phyloP scores from a whole-genome alignment of 768 basidiomycete genomes.

The Leccinum uliginosum region DNA sequence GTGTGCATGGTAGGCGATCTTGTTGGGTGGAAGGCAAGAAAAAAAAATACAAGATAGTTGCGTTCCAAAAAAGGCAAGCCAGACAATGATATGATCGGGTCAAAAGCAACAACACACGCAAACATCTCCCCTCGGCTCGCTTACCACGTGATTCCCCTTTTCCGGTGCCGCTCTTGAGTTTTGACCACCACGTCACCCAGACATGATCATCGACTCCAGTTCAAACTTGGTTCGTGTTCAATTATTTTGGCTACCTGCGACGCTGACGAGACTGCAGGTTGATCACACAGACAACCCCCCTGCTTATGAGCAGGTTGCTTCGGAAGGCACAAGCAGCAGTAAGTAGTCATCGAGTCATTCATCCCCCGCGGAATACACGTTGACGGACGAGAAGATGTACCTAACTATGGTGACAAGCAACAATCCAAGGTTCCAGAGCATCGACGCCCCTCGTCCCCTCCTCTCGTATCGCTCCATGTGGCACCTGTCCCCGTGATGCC shows the following conservation, averaged over 20 bases:
- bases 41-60: not conserved
- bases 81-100: slow-evolving; percentile 15
- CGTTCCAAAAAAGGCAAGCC: slow-evolving; percentile 7
- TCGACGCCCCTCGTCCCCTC: slow-evolving; percentile 5
- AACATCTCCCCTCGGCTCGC: slow-evolving; percentile 1
- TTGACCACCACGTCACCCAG: not conserved
- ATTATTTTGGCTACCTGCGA: not conserved
- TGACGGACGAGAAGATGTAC: slow-evolving; percentile 10
- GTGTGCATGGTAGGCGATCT: slow-evolving; percentile 3
- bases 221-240: slow-evolving; percentile 23
- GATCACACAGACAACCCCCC: slow-evolving; percentile 40
- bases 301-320: slow-evolving; percentile 41
- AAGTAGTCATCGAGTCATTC: slow-evolving; percentile 8
- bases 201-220: slow-evolving; percentile 25
- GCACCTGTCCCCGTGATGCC: slow-evolving; percentile 32
- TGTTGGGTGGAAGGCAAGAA: not conserved
- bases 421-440: slow-evolving; percentile 9
- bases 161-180: not conserved
- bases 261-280: slow-evolving; percentile 11
- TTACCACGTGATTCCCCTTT: slow-evolving; percentile 19
- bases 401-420: slow-evolving; percentile 10
- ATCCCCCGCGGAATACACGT: not conserved
- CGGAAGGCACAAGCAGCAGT: slow-evolving; percentile 26
- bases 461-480: slow-evolving; percentile 20
- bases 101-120: slow-evolving; percentile 9